phyloP scores from a whole-genome alignment of 1,284 basidiomycete species.

The Sporisorium reilianum region DNA sequence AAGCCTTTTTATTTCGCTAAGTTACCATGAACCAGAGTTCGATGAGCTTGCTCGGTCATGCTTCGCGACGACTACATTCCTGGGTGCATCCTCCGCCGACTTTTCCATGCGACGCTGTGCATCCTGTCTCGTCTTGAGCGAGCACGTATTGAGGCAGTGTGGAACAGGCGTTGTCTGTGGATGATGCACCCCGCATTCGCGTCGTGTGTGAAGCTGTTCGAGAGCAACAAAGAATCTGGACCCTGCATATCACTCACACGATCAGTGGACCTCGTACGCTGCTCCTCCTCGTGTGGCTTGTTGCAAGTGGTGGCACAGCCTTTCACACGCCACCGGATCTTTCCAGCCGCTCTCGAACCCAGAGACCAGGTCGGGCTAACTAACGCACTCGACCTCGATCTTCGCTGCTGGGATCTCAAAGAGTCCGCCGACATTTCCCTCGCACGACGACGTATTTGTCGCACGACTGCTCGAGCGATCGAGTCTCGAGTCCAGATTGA shows the following conservation, averaged over 20 bases:
- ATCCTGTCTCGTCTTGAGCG: neutral
- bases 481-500: too few relatives aligned
- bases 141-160: neutral
- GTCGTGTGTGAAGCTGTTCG: neutral
- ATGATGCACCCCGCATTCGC: neutral
- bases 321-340: neutral
- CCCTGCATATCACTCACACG: neutral
- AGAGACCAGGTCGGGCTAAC: too few relatives aligned
- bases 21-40: neutral
- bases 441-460: too few relatives aligned
- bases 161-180: too few relatives aligned
- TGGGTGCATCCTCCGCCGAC: neutral
- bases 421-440: too few relatives aligned
- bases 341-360: neutral
- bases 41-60: neutral
- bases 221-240: neutral
- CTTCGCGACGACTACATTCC: neutral
- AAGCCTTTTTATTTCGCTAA: constrained; percentile 22
- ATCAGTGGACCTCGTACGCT: neutral
- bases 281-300: too few relatives aligned
- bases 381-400: too few relatives aligned
- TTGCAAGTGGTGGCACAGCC: too few relatives aligned
- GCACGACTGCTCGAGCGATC: too few relatives aligned
- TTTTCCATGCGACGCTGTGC: too few relatives aligned
- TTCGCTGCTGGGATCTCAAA: too few relatives aligned